A percentile compares a stretch with the other conserved stretches of the same genome.
Conservation (phyloP, 345 rosid genomes). For the rapeseed (Brassica napus) region DNA sequence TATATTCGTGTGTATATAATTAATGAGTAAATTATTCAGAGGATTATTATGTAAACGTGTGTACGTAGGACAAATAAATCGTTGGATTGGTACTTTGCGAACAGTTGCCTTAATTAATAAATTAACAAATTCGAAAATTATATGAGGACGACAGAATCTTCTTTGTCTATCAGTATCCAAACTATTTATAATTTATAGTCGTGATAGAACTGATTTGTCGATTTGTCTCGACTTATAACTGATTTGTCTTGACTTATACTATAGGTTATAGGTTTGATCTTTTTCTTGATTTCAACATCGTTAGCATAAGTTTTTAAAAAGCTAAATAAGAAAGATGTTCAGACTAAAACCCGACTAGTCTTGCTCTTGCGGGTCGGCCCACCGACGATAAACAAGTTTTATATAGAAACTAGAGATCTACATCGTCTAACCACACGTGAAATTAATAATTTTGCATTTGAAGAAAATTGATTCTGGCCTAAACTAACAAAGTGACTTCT, state of each 20-base stretch:
- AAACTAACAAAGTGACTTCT: too few relatives aligned
- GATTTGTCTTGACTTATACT: conserved; percentile 1
- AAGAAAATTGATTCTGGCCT: too few relatives aligned
- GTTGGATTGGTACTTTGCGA: conserved; percentile 35
- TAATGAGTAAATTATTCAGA: background rate
- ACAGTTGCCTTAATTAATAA: conserved; percentile 24
- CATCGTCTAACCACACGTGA: too few relatives aligned
- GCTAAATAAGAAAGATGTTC: background rate
- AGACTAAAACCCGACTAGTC: too few relatives aligned
- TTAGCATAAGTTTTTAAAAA: background rate
- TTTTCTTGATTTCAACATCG: conserved; percentile 16
- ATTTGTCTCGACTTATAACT: background rate
- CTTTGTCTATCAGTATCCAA: conserved; percentile 16
- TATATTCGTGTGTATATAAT: background rate
- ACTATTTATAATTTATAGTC: background rate
- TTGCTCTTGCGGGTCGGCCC: too few relatives aligned
- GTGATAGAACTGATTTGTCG: background rate
- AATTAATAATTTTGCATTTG: too few relatives aligned
- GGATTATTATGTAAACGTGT: conserved; percentile 16
- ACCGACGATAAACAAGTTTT: too few relatives aligned
- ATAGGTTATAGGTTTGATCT: background rate
- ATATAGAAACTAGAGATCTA: too few relatives aligned
- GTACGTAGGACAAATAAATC: conserved; percentile 33
- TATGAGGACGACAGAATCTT: background rate
- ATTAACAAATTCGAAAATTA: background rate